Conservation (phyloP, 2,329 filamentous ascomycete species). For the Neobulgaria alba region DNA sequence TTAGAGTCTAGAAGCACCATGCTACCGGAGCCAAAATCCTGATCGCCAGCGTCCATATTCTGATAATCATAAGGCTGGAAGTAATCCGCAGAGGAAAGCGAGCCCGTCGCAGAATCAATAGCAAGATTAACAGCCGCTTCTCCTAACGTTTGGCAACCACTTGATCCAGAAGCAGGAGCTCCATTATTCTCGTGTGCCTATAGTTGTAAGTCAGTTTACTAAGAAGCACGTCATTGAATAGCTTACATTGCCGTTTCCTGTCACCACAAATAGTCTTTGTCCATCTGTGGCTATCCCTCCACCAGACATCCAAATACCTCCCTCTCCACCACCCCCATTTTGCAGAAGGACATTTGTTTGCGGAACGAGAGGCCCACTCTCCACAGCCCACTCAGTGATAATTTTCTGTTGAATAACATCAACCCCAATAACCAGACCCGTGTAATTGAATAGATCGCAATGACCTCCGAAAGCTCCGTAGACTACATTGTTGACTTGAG, state of each 20-base stretch:
- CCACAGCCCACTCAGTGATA: conserved; percentile 31
- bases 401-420: conserved; percentile 34
- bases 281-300: conserved; percentile 28
- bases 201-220: conserved; percentile 1
- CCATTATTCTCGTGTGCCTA: conserved; percentile 28
- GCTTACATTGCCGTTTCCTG: conserved; percentile 26
- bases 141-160: conserved; percentile 31
- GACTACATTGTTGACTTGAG: conserved; percentile 37
- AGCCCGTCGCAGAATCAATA: conserved; percentile 20
- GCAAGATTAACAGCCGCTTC: conserved; percentile 38
- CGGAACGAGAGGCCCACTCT: conserved; percentile 27
- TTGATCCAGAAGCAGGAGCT: conserved; percentile 28
- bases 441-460: conserved; percentile 49
- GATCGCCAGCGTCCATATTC: conserved; percentile 31
- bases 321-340: conserved; percentile 30
- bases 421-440: conserved; percentile 42
- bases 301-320: conserved; percentile 31
- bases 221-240: not conserved
- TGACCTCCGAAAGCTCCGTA: conserved; percentile 47
- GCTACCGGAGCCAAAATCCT: conserved; percentile 33
- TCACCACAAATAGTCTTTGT: conserved; percentile 26
- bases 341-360: conserved; percentile 22
- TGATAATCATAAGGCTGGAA: conserved; percentile 36
- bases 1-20: conserved; percentile 29
- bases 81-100: conserved; percentile 31